phyloP scores from a whole-genome alignment of 2,329 filamentous ascomycete genomes.

The Pestalotiopsis sp. region DNA sequence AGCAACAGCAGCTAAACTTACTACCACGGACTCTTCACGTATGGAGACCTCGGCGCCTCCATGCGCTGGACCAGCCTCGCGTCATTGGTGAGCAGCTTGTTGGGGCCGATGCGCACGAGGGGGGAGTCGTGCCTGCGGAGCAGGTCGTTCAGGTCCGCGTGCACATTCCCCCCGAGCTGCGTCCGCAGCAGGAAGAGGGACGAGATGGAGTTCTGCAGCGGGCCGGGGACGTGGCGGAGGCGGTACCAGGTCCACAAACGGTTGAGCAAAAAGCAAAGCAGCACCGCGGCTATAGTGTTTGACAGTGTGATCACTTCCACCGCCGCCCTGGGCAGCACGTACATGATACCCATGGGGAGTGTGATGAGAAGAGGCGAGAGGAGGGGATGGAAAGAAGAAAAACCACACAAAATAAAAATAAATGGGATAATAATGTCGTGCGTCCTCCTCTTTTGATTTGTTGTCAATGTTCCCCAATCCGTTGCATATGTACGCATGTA shows the following conservation, averaged over 20 bases:
- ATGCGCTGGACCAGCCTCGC: conserved; percentile 1
- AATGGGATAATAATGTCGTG: not conserved
- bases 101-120: conserved; percentile 10
- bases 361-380: not conserved
- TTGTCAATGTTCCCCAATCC: not conserved
- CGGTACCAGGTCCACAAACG: conserved; percentile 15
- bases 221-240: conserved; percentile 17
- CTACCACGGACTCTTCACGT: conserved; percentile 5
- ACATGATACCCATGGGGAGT: not conserved
- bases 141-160: conserved; percentile 13
- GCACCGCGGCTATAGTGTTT: conserved; percentile 1
- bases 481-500: not conserved
- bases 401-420: not conserved
- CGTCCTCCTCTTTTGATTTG: not conserved
- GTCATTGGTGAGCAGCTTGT: conserved; percentile 5
- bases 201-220: conserved; percentile 15
- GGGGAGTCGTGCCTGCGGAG: conserved; percentile 15
- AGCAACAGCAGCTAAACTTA: not conserved
- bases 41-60: conserved; percentile 2
- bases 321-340: not conserved
- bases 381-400: not conserved
- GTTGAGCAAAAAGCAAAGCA: conserved; percentile 12
- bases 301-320: not conserved
- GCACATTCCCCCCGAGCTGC: conserved; percentile 15
- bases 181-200: conserved; percentile 13